These are phyloP conservation scores for Colletotrichum paranaense DNA, from an alignment of 2,329 filamentous ascomycete species.

Conservation along the genomic window DNA sequence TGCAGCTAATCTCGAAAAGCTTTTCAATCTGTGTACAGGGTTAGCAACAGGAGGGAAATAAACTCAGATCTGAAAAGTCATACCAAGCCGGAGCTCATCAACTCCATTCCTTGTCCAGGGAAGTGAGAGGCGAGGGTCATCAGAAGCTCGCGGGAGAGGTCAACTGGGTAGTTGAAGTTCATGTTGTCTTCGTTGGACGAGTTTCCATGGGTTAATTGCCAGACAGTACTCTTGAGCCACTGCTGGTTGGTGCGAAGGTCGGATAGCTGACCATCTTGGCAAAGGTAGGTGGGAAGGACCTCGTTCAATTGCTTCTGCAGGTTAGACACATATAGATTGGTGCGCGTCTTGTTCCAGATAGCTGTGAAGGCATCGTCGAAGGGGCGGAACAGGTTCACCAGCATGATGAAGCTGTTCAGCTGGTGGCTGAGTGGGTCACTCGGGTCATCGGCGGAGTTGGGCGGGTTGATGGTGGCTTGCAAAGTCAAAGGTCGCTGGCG, in stretches of 20 bases:
- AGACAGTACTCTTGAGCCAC: constrained; percentile 73
- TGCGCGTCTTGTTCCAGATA: constrained; percentile 74
- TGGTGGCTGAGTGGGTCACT: constrained; percentile 65
- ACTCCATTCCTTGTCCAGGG: constrained; percentile 77
- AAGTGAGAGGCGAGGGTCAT: constrained; percentile 77
- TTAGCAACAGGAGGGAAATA: background rate
- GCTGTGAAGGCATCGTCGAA: constrained; percentile 74
- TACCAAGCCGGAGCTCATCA: constrained; percentile 80
- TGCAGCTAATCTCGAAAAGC: constrained; percentile 80
- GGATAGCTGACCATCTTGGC: constrained; percentile 63
- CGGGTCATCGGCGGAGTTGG: constrained; percentile 70
- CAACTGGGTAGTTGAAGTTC: constrained; percentile 72
- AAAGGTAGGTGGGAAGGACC: constrained; percentile 62
- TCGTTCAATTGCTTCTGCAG: constrained; percentile 73
- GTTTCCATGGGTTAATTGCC: constrained; percentile 70
- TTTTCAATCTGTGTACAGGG: constrained; percentile 73
- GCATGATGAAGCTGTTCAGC: constrained; percentile 66
- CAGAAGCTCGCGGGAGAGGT: constrained; percentile 72
- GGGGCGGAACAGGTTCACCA: constrained; percentile 72
- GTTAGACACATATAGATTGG: constrained; percentile 66
- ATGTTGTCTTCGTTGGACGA: constrained; percentile 62
- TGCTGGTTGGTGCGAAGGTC: constrained; percentile 71
- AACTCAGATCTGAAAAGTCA: constrained; percentile 44
- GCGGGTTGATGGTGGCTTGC: constrained; percentile 75
- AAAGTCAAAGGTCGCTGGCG: constrained; percentile 77